Evolutionary conservation across 73 alveolate genomes (phyloP).

Genomic region (Tetrahymena elliotti): DNA sequence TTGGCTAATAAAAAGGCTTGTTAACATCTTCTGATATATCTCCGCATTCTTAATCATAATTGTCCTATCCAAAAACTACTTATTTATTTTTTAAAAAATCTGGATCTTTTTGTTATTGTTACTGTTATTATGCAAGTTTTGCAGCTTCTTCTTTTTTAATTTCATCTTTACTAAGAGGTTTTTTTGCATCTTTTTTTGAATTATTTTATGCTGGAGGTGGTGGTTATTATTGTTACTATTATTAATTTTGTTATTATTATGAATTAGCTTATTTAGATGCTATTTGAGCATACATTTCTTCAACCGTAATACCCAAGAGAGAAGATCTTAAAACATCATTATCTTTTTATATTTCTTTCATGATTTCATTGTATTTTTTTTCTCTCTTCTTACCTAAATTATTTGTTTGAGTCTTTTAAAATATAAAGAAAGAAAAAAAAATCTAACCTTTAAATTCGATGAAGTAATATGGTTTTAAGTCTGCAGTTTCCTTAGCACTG

Average conservation of each 20-base stretch:
- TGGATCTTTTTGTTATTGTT: neutral
- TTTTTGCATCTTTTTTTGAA: neutral
- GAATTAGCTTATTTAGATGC: neutral
- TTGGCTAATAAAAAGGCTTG: neutral
- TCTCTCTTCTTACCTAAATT: neutral
- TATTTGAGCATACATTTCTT: neutral
- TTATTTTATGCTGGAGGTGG: neutral
- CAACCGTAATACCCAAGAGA: neutral
- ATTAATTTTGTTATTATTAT: neutral
- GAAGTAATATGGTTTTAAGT: neutral
- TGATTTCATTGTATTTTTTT: neutral
- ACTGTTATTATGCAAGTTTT: neutral
- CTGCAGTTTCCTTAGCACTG: neutral
- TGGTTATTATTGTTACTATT: neutral
- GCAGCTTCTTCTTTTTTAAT: neutral
- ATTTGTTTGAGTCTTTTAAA: no score
- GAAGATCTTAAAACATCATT: neutral
- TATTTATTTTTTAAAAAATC: neutral
- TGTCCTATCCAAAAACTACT: neutral
- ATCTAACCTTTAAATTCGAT: neutral
- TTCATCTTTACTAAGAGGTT: neutral
- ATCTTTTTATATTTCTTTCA: neutral
- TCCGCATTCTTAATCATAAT: neutral
- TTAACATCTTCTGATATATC: neutral
- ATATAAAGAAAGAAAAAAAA: neutral